These are phyloP conservation scores for Xanthoconium stramineum DNA, from an alignment of 768 basidiomycete species.

Conservation along the genomic window DNA sequence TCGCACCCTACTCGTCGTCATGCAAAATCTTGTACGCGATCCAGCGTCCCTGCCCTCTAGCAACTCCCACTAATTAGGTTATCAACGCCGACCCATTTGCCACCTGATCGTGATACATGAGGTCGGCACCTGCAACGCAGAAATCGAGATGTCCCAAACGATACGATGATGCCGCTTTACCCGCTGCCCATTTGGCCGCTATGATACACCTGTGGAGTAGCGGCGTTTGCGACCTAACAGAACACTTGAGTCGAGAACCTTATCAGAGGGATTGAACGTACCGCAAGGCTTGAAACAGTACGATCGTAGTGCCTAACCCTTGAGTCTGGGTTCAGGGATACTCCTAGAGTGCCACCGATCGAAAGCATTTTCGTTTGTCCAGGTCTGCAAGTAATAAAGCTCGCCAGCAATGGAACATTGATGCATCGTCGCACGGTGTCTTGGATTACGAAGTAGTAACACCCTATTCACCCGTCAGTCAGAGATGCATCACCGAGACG, in stretches of 20 bases:
- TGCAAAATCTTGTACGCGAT: not conserved
- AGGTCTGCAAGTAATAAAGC: not conserved
- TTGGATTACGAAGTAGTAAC: no score
- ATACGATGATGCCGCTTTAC: not conserved
- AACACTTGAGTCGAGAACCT: not conserved
- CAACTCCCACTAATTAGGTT: not conserved
- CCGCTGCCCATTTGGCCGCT: not conserved
- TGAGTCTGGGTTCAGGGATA: conserved; percentile 10
- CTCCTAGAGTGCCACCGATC: not conserved
- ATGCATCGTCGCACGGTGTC: not conserved
- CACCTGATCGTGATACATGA: not conserved
- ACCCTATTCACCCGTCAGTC: no score
- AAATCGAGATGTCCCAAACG: conserved; percentile 31
- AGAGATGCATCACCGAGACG: not conserved
- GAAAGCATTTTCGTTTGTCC: not conserved
- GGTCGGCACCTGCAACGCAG: not conserved
- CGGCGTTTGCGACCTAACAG: not conserved
- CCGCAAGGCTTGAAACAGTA: not conserved
- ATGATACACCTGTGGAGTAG: conserved; percentile 22
- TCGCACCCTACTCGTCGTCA: conserved; percentile 1
- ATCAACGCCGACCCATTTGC: not conserved
- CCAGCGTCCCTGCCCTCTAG: not conserved
- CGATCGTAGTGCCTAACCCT: not conserved
- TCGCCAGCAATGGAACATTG: not conserved
- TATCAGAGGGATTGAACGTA: not conserved